Evolutionary conservation across 2,329 filamentous ascomycete genomes (phyloP).

Genomic region (Penicillium verrucosum): DNA sequence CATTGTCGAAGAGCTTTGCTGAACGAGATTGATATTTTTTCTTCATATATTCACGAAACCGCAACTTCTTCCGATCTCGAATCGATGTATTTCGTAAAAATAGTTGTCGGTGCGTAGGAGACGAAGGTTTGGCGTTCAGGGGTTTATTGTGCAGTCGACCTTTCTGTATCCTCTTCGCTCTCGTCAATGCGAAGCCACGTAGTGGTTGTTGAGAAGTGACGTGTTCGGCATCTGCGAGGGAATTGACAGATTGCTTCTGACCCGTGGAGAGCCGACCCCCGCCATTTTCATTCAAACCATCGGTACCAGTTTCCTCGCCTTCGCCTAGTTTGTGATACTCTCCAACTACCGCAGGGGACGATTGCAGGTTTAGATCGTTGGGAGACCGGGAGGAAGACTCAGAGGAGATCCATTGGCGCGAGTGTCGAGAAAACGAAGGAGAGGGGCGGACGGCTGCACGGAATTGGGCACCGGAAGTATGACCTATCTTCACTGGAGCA

Average conservation of each 20-base stretch:
- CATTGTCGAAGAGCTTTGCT: slow-evolving; percentile 2
- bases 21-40: background rate
- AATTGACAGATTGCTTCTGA: background rate
- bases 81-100: slow-evolving; percentile 17
- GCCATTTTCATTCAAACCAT: background rate
- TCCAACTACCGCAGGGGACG: background rate
- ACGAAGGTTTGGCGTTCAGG: background rate
- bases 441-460: background rate
- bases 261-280: background rate
- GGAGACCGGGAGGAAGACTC: background rate
- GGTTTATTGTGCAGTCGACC: background rate
- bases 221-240: background rate
- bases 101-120: background rate
- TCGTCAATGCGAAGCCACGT: background rate
- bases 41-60: slow-evolving; percentile 21
- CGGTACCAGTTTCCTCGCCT: background rate
- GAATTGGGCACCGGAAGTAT: background rate
- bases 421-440: slow-evolving; percentile 8
- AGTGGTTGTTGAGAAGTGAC: background rate
- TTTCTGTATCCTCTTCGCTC: slow-evolving; percentile 3
- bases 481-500: background rate
- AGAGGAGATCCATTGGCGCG: slow-evolving; percentile 27
- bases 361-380: background rate
- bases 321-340: too few relatives aligned
- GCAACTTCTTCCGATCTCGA: slow-evolving; percentile 27